Evolutionary conservation across 169 alveolate genomes (phyloP), one percentile per base, ranked within the genome.

Genomic region (Eimeria necatrix): DNA sequence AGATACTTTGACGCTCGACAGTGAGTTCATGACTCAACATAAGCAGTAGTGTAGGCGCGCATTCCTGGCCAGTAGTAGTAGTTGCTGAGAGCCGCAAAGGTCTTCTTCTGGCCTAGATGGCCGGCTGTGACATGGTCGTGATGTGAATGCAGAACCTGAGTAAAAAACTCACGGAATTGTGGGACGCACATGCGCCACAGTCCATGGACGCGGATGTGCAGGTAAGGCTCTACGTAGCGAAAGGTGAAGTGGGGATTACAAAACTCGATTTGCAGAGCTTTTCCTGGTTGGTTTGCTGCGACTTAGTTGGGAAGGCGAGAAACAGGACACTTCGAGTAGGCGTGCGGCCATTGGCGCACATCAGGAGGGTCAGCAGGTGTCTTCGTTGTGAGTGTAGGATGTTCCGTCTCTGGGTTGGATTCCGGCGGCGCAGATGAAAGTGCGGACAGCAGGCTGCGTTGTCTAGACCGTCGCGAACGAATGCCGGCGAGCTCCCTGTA

Each of bases 61-160:
- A 76, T 49, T 22, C 46, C 64, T 5, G 64, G 86, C 86, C 86
- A 76, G 46, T 48, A 76, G 20, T 76, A 76, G 14, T 12, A 52
- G 18, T 49, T 41, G 56, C 64, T 49, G 56, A 41, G 61, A 8
- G 61, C 18, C 16, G 20, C 9, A 60, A 16, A 18, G 60, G 60
- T 76, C 20, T 76, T 76, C 64, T 41, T 9, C 61, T 6, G 64
- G 4, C 86, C 86, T 26, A 18, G 56, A 49, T 46, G 64, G n/a
- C 86, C 86, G 8, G 86, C 86, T 4, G 86, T 76, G 18, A 46
- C 46, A 60, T 76, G 56, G 46, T 46, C 86, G 64, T 76, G 56
- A 12, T 49, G 32, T 49, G 26, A 6, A 20, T 76, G 46, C 20
- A 76, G 86, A 49, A 76, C 49, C 41, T 48, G 86, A 8, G 64